Conservation (phyloP, 495 filamentous ascomycete species). For the Diplogelasinospora grovesii region DNA sequence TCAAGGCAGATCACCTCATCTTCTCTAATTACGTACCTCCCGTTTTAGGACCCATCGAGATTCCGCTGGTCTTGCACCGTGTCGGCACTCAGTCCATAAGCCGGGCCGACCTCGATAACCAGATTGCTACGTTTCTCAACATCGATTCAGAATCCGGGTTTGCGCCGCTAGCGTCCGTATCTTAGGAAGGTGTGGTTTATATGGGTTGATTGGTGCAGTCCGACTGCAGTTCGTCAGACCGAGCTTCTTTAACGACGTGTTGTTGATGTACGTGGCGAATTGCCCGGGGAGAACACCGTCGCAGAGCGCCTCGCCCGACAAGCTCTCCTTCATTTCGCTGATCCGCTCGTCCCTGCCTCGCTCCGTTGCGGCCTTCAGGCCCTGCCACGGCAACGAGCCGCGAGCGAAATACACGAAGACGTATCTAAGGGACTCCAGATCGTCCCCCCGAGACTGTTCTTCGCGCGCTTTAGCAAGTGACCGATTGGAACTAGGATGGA, state of each 20-base stretch:
- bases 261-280: conserved; percentile 19
- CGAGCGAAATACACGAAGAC: conserved; percentile 31
- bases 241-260: too few species aligned
- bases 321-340: conserved; percentile 17
- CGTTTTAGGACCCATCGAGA: not conserved
- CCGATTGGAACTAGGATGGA: not conserved
- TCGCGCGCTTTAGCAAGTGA: conserved; percentile 15
- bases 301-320: conserved; percentile 18
- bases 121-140: not conserved
- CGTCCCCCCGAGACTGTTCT: conserved; percentile 31
- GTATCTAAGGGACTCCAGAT: conserved; percentile 39
- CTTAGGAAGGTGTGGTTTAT: too few species aligned
- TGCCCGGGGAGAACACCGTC: conserved; percentile 16
- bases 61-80: conserved; percentile 3
- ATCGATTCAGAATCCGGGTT: not conserved
- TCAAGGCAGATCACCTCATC: conserved; percentile 2
- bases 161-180: too few species aligned
- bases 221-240: too few species aligned
- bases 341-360: conserved; percentile 10
- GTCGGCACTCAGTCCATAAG: not conserved
- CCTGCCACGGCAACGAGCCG: conserved; percentile 35
- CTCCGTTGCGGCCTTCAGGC: conserved; percentile 15
- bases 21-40: conserved; percentile 1
- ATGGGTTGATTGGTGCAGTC: too few species aligned
- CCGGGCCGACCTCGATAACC: not conserved